Conservation (phyloP, 441 rosid genomes). For the Monsonia emarginata region DNA sequence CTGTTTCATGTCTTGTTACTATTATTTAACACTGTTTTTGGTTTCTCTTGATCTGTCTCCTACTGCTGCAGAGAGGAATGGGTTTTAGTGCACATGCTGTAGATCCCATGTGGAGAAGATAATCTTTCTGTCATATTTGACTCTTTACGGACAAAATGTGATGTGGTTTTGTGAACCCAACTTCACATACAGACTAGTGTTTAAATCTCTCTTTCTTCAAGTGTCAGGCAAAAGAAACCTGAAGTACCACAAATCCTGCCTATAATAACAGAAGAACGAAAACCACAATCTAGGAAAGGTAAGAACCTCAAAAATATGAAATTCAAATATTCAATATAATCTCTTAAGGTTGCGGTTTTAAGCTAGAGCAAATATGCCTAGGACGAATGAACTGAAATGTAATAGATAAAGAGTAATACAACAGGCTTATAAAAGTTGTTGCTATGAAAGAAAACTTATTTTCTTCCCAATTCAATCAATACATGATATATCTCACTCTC, state of each 20-base stretch:
- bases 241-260: too few relatives aligned
- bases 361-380: not conserved
- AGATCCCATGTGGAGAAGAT: not conserved
- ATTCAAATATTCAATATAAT: too few relatives aligned
- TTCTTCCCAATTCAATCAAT: constrained; percentile 19
- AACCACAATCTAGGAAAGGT: too few relatives aligned
- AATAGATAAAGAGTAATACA: not conserved
- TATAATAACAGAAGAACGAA: too few relatives aligned
- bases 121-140: not conserved
- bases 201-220: too few relatives aligned
- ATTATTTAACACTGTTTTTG: not conserved
- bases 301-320: not conserved
- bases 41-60: constrained; percentile 24
- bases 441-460: constrained; percentile 15
- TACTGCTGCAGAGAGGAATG: not conserved
- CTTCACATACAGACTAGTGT: too few relatives aligned
- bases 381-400: not conserved
- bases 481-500: constrained; percentile 20
- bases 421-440: constrained; percentile 13
- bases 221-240: too few relatives aligned
- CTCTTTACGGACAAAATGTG: not conserved
- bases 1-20: not conserved
- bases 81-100: not conserved
- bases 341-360: too few relatives aligned
- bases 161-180: too few relatives aligned